Evolutionary conservation across 106 monocot genomes (phyloP).

Genomic region (Narthecium ossifragum): DNA sequence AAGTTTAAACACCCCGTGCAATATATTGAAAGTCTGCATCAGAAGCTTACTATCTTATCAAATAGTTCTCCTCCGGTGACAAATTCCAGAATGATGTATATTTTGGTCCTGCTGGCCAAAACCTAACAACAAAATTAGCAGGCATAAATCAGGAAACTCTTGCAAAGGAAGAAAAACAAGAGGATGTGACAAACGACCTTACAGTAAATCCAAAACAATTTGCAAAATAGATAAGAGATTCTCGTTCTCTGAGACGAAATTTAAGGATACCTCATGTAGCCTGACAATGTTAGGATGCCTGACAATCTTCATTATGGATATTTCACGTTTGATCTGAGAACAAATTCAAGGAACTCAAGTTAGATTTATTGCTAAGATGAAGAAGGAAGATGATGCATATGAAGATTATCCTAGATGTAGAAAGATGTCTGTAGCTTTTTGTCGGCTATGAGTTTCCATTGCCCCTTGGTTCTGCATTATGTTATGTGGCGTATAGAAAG

Average conservation of each 20-base stretch:
- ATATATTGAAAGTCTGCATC: too few species aligned
- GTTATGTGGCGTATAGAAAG: not conserved
- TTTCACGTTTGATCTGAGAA: conserved; percentile 77
- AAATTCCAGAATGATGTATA: too few species aligned
- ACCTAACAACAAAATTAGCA: too few species aligned
- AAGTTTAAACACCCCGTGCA: too few species aligned
- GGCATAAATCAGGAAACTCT: too few species aligned
- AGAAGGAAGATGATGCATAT: not conserved
- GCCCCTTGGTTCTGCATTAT: not conserved
- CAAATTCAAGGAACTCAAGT: not conserved
- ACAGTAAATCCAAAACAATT: not conserved
- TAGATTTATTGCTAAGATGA: not conserved
- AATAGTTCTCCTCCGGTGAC: too few species aligned
- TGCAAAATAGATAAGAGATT: not conserved
- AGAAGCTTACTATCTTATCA: too few species aligned
- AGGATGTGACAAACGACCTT: not conserved
- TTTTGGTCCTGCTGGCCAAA: too few species aligned
- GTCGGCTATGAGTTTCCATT: not conserved
- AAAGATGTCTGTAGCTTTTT: not conserved
- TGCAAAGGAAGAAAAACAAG: not conserved
- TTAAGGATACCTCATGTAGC: conserved; percentile 76
- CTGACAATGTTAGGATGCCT: conserved; percentile 76
- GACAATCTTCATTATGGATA: conserved; percentile 76
- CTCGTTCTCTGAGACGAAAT: too few species aligned
- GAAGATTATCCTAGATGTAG: not conserved